Evolutionary conservation across 805 yeast species (phyloP).

Genomic region (Jamesozyma lodderae): DNA sequence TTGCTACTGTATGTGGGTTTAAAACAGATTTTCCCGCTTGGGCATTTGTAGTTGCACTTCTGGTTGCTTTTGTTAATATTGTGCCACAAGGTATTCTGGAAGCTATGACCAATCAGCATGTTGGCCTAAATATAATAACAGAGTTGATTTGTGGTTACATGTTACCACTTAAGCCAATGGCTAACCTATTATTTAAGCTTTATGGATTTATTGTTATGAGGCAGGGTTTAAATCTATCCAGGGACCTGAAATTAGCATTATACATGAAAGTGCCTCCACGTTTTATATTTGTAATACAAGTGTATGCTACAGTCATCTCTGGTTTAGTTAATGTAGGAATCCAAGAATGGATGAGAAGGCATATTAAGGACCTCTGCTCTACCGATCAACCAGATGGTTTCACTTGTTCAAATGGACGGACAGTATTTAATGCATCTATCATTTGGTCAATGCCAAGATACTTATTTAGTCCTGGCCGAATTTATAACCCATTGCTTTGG

Average conservation of each 20-base stretch:
- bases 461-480: too few relatives aligned
- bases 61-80: slow-evolving; percentile 44
- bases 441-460: too few relatives aligned
- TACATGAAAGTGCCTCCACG: slow-evolving; percentile 52
- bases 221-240: slow-evolving; percentile 43
- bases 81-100: slow-evolving; percentile 51
- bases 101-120: slow-evolving; percentile 46
- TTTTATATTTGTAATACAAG: slow-evolving; percentile 40
- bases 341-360: slow-evolving; percentile 35
- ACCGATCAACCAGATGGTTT: too few relatives aligned
- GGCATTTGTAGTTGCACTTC: slow-evolving; percentile 49
- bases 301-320: slow-evolving; percentile 34
- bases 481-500: too few relatives aligned
- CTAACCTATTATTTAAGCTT: slow-evolving; percentile 46
- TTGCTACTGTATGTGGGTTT: slow-evolving; percentile 30
- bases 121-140: slow-evolving; percentile 51
- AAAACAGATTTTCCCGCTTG: slow-evolving; percentile 53
- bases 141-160: slow-evolving; percentile 54
- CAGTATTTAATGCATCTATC: too few relatives aligned
- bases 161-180: slow-evolving; percentile 46
- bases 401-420: too few relatives aligned
- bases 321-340: slow-evolving; percentile 33
- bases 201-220: slow-evolving; percentile 46
- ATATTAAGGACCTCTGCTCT: too few relatives aligned
- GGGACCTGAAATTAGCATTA: slow-evolving; percentile 48